Evolutionary conservation across 805 yeast genomes (phyloP), one percentile per base, ranked within the genome.

Genomic region (Candida ovalis): DNA sequence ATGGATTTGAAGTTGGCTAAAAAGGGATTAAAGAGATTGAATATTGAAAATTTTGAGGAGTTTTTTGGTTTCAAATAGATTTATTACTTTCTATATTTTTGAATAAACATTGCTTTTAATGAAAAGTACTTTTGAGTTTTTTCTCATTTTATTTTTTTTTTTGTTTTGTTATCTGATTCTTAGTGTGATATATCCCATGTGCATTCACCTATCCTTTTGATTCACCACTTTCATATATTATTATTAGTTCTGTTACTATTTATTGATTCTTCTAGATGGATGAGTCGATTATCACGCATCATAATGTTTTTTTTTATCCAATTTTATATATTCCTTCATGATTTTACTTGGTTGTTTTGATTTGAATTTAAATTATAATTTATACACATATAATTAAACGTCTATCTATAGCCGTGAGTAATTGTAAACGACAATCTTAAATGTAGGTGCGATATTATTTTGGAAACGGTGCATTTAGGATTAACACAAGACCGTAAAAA

Each of bases 11-110:
- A 55, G 44, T 41, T 52, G 39, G 64, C 65, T 44, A 61, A 58
- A 44, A 42, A 55, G 28, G 66, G 63, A 3, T 45, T 48, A 30
- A 60, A 56, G 44, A 51, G 48, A 42, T 52, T 64, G 33, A 49
- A 50, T 28, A 55, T 63, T 28, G 60, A 59, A 17, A 65, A 63
- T 48, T 52, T 58, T 23, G 65, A 59, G 45, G 67, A 61, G 48
- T 66, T 60, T 45, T 63, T 66, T 53, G 69, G 64, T n/a, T 64
- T 62, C 40, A 61, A 61, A 53, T 62, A 22, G 22, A 17, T n/a
- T 6, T 35, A 18, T 17, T n/a, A n/a, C 38, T 17, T 35, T 15
- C 13, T 15, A 30, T 7, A 15, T 10, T 9, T 30, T 15, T 9
- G 13, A 10, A 10, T 30, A 30, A 15, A 5, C 17, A 9, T 5